Percentiles rank a stretch among this genome's conserved stretches.
Conservation (phyloP, 129 eudicot genomes). For the carrot (Daucus carota) region DNA sequence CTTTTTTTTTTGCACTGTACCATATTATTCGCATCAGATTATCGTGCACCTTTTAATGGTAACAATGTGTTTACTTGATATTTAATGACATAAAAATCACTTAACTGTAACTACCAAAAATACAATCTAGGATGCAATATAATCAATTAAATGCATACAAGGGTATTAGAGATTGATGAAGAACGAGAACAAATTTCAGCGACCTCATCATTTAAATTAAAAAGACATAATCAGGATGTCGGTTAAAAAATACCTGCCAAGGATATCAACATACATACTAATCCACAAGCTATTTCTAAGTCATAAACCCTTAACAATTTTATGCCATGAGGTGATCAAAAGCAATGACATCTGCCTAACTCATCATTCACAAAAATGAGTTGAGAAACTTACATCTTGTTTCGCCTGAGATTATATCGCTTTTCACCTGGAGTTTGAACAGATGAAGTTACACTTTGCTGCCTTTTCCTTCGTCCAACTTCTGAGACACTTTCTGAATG, state of each 20-base stretch:
- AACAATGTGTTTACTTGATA: no score
- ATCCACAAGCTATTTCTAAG: neutral
- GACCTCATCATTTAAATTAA: neutral
- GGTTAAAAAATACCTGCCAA: neutral
- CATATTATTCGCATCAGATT: neutral
- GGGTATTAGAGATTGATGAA: neutral
- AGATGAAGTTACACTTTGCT: slow-evolving; percentile 34
- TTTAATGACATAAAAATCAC: no score
- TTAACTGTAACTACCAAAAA: neutral
- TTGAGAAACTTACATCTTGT: slow-evolving; percentile 53
- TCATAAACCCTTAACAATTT: no score
- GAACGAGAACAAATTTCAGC: neutral
- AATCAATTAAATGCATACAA: no score
- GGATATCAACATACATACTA: neutral
- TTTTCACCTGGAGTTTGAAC: slow-evolving; percentile 47
- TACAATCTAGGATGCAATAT: no score
- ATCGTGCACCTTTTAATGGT: neutral
- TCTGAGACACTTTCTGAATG: slow-evolving; percentile 68
- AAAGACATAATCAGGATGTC: neutral
- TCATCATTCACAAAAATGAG: slow-evolving; percentile 7
- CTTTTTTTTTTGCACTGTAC: neutral
- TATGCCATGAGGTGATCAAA: no score
- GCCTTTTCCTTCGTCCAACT: slow-evolving; percentile 72
- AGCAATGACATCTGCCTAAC: neutral
- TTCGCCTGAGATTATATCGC: slow-evolving; percentile 84